Base-by-base conservation (phyloP, 2,329 filamentous ascomycete species). In the Xylaria hypoxylon region DNA sequence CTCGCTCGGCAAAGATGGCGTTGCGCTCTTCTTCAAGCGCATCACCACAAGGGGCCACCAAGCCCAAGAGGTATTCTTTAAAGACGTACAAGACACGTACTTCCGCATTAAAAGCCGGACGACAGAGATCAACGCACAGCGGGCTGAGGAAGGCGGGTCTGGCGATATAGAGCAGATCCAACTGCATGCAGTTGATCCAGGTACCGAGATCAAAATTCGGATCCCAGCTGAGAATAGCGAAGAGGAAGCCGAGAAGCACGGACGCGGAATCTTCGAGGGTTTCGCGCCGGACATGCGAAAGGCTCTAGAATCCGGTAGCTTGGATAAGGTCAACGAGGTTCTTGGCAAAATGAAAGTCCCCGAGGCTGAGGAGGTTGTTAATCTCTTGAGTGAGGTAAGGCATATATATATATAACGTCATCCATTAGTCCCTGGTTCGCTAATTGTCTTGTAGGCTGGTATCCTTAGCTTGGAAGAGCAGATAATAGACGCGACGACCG, bases 401-500 rank as follows among this genome's bases (percentile, higher is more conserved):
- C 38, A 28, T 35, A 50, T 13, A 11, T n/a, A n/a, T n/a, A n/a
- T 33, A 60, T 31, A 38, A 42, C n/a, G 1, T 56, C 13, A 45
- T 44, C 3, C 33, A 19, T 47, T 17, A 26, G 8, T 11, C 17
- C 22, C 11, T 40, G 5, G 24, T 55, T 50, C 56, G 51, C 77
- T 80, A 68, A 80, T 67, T 19, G 35, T 51, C 48, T 33, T 38
- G 59, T 69, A 90, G 81, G 93, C 93, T 17, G 93, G 92, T 42
- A 95, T 97, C 84, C 80, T 99, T 71, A 97, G 92, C 77, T 79
- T 99, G 57, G 94, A 98, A 78, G 90, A 97, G 76, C 90, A 96
- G 56, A 93, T 99, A 58, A 96, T 99, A 72, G 96, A 99, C 80
- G 93, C 94, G 1, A 99, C 94, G 51, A 97, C 95, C 2, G 90